These are phyloP conservation scores for Cordia subcordata DNA, from an alignment of 257 asterid genomes.

Conservation along the genomic window DNA sequence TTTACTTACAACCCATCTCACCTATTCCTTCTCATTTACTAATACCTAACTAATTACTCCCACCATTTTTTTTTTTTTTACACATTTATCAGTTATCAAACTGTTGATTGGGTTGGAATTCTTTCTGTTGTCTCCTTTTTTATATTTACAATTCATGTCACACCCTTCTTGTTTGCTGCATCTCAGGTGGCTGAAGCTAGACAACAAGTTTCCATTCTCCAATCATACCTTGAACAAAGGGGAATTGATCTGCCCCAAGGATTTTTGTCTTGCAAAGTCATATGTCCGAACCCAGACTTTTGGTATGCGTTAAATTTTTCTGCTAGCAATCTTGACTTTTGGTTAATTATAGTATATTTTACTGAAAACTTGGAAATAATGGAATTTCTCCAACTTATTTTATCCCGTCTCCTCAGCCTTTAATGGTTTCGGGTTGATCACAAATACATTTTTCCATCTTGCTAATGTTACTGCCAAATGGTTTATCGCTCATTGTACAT, in stretches of 20 bases:
- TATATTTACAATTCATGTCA: no score
- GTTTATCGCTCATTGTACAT: no score
- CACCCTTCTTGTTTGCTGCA: no score
- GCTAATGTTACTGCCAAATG: no score
- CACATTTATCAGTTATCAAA: not conserved
- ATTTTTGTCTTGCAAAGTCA: conserved; percentile 67
- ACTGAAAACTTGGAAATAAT: not conserved
- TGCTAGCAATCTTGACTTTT: not conserved
- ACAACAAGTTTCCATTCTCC: conserved; percentile 61
- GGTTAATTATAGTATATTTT: not conserved
- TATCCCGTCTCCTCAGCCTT: not conserved
- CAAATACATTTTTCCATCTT: no score
- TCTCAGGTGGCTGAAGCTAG: conserved; percentile 65
- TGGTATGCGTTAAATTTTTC: conserved; percentile 36
- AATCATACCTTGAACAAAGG: conserved; percentile 87
- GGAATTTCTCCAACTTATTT: not conserved
- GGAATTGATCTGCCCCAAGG: conserved; percentile 78
- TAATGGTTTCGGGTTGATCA: no score
- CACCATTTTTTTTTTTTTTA: no score
- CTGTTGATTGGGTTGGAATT: no score
- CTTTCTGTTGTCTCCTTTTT: no score
- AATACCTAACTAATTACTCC: no score
- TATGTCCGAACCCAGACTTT: conserved; percentile 81
- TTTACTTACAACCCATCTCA: not conserved
- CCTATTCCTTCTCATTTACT: not conserved